Percentiles rank a stretch among this genome's conserved stretches.
Evolutionary conservation across 768 basidiomycete genomes (phyloP).

Genomic region (Lactarius pseudohatsudake): DNA sequence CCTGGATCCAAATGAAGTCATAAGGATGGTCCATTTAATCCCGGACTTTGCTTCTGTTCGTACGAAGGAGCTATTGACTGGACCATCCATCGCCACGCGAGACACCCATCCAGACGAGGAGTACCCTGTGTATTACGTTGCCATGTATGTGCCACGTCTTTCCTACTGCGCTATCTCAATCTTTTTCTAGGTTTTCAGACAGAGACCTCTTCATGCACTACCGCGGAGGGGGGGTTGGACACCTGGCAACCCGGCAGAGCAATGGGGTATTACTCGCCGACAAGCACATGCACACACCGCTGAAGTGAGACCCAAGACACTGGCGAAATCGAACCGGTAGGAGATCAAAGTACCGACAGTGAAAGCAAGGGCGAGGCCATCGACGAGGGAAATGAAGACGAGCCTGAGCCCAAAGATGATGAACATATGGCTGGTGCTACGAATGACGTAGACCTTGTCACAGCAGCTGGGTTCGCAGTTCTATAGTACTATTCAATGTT

Average conservation of each 20-base stretch:
- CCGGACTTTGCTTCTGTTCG: slow-evolving; percentile 34
- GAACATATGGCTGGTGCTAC: no score
- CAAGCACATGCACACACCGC: background rate
- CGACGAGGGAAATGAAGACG: no score
- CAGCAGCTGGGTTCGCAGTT: no score
- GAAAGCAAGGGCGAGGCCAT: no score
- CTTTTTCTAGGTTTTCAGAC: slow-evolving; percentile 32
- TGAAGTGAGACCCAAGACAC: no score
- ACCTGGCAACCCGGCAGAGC: slow-evolving; percentile 11
- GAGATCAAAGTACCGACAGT: no score
- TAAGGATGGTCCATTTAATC: slow-evolving; percentile 35
- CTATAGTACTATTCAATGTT: no score
- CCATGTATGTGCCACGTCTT: slow-evolving; percentile 30
- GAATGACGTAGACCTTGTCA: no score
- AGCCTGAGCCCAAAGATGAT: no score
- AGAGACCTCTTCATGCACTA: slow-evolving; percentile 34
- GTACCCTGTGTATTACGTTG: slow-evolving; percentile 31
- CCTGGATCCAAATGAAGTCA: slow-evolving; percentile 33
- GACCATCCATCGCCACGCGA: background rate
- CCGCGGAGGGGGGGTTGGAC: slow-evolving; percentile 32
- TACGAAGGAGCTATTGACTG: background rate
- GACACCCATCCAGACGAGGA: slow-evolving; percentile 23
- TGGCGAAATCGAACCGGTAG: no score
- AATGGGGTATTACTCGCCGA: background rate
- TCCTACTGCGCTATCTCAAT: no score